Base-by-base conservation (phyloP, 805 yeast species). In the Vanderwaltozyma yarrowii region DNA sequence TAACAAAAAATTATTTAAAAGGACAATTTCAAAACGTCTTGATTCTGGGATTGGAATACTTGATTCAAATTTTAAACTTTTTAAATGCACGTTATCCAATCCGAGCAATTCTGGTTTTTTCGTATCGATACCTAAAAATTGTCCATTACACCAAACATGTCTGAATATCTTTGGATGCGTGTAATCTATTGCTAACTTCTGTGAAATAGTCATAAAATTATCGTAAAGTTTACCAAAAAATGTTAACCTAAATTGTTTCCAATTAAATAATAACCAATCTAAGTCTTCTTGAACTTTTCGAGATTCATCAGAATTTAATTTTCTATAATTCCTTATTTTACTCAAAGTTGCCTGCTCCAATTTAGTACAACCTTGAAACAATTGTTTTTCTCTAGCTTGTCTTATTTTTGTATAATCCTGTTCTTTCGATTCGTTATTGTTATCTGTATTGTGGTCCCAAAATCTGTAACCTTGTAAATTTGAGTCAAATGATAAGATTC, bases 91-190 rank as follows among this genome's bases (percentile, higher is more conserved):
- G 33, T 55, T 50, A 14, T 44, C 46, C 7, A 44, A 18, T 11
- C 42, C 45, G 15, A 47, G 16, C 9, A 41, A 32, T 5, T 44
- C 41, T 1, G 56, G 49, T 30, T 45, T 36, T 29, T 45, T 51
- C 4, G 46, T 32, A 29, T 58, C 57, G 14, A 52, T 35, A 11
- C 48, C 58, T 25, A 59, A 28, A 24, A 43, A 43, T 19, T 43
- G 46, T 2, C 73, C 67, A 47, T 69, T 73, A 26, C 76, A 64
- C 61, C 73, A 73, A 35, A 74, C 54, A 10, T 74, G 72, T 39
- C 80, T 53, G 42, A 69, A 66, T 23, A 76, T 73, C 47, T 74
- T 73, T 1, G 81, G 79, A 54, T 76, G 82, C 33, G 49, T 61
- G 5, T 70, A 56, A 45, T 74, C 75, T 1, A 76, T 52, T 0